A percentile compares a stretch with the other conserved stretches of the same genome.
Conservation (phyloP, 768 basidiomycete genomes). For the Boletus subparvulus region DNA sequence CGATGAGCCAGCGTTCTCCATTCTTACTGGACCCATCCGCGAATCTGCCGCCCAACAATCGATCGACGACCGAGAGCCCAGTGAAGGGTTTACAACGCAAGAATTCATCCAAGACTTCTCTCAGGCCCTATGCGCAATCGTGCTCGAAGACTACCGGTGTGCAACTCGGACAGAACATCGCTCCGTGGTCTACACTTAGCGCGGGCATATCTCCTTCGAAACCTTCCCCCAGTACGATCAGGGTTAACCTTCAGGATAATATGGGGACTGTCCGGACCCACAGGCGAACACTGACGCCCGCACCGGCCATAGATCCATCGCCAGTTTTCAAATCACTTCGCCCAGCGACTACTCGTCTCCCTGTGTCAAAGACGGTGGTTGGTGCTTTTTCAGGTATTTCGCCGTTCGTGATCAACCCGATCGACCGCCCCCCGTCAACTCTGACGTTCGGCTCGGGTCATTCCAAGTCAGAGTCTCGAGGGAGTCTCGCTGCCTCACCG, state of each 20-base stretch:
- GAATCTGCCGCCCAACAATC: slow-evolving; percentile 36
- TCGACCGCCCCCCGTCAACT: slow-evolving; percentile 30
- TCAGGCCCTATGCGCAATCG: slow-evolving; percentile 49
- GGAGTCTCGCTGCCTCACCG: slow-evolving; percentile 29
- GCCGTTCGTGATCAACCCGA: slow-evolving; percentile 23
- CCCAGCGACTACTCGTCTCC: slow-evolving; percentile 41
- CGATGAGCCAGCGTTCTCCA: slow-evolving; percentile 33
- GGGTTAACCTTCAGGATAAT: slow-evolving; percentile 27
- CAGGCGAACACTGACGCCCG: slow-evolving; percentile 57
- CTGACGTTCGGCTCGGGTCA: slow-evolving; percentile 39
- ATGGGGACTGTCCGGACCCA: slow-evolving; percentile 35
- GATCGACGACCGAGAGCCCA: slow-evolving; percentile 36
- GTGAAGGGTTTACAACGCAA: slow-evolving; percentile 35
- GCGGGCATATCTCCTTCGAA: slow-evolving; percentile 40
- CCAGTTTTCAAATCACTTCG: slow-evolving; percentile 60
- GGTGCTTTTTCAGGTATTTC: slow-evolving; percentile 26
- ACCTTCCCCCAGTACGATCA: slow-evolving; percentile 22
- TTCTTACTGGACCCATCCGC: slow-evolving; percentile 15
- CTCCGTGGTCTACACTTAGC: slow-evolving; percentile 57
- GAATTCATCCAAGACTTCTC: slow-evolving; percentile 45
- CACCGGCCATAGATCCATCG: slow-evolving; percentile 55
- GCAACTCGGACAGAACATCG: slow-evolving; percentile 55
- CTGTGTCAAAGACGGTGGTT: slow-evolving; percentile 17
- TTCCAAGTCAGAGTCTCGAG: slow-evolving; percentile 30
- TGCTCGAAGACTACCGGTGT: slow-evolving; percentile 20